Evolutionary conservation across 495 filamentous ascomycete species (phyloP).

Genomic region (Amphirosellinia nigrospora): DNA sequence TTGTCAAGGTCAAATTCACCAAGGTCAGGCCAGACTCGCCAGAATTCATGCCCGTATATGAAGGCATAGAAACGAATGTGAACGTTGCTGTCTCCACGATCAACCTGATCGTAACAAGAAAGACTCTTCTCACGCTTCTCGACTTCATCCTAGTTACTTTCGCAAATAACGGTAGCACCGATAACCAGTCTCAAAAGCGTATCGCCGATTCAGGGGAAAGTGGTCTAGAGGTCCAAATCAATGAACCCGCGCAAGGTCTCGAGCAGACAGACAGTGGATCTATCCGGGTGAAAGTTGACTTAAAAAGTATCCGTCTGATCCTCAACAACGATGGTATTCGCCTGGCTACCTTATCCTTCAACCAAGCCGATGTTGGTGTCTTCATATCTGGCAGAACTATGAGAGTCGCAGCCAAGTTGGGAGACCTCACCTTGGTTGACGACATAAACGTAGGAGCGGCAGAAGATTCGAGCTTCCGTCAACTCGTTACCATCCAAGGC

Average conservation of each 20-base stretch:
- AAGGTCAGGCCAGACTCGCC: constrained; percentile 91
- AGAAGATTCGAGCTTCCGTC: constrained; percentile 78
- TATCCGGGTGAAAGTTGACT: constrained; percentile 80
- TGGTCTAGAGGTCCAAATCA: constrained; percentile 42
- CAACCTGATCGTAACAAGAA: constrained; percentile 91
- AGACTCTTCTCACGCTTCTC: constrained; percentile 89
- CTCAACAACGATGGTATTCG: constrained; percentile 98
- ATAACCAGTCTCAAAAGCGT: constrained; percentile 41
- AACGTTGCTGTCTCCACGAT: constrained; percentile 93
- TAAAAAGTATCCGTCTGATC: constrained; percentile 91
- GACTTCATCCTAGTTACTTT: constrained; percentile 97
- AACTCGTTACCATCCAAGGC: constrained; percentile 91
- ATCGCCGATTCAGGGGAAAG: constrained; percentile 47
- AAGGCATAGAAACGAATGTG: constrained; percentile 90
- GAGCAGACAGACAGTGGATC: constrained; percentile 47
- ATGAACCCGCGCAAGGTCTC: constrained; percentile 36
- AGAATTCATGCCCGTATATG: constrained; percentile 87
- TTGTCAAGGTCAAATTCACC: constrained; percentile 86
- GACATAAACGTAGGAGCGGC: constrained; percentile 92
- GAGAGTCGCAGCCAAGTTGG: constrained; percentile 83
- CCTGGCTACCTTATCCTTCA: constrained; percentile 88
- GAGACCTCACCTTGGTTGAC: constrained; percentile 85
- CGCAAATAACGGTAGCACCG: constrained; percentile 67
- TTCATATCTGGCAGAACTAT: constrained; percentile 85
- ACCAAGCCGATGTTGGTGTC: constrained; percentile 87